Base-by-base conservation (phyloP, 2,329 filamentous ascomycete genomes). In the Colletotrichum tofieldiae region DNA sequence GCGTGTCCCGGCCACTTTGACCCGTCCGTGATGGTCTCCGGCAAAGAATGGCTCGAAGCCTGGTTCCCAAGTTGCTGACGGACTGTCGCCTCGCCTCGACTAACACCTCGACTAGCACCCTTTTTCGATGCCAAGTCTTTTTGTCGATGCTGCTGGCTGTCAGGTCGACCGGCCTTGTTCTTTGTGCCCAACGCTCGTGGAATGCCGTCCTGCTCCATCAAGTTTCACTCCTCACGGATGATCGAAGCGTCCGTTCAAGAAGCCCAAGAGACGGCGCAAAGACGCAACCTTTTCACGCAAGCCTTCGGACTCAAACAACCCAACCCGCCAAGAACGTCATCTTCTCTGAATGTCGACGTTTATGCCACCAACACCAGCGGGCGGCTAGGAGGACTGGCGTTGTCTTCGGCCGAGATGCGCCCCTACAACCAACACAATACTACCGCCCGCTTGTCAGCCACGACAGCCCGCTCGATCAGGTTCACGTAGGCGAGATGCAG, bases 31-130 rank as follows among this genome's bases (percentile, higher is more conserved):
- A 41, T 61, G 43, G 35, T 52, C 29, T 49, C 39, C 16, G 51
- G 63, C 65, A 63, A 68, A 71, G 43, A 58, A 67, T 56, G 68
- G 65, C 65, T 71, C 58, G 54, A 23, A 23, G 51, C 43, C 68
- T 6, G 16, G 14, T 39, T n/a, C n/a, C 45, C 47, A 68, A 37
- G 20, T 65, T 63, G 43, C 51, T 37, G 51, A 58, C 65, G 68
- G 68, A 71, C 58, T 62, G 47, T 45, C 63, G 43, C 68, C 49
- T 67, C 55, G 68, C 64, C 68, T 59, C 41, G 58, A 58, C 68
- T 71, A 71, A 62, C 35, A 56, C 52, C 14, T 32, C 37, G 14
- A 37, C 56, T 68, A 71, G 58, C 58, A 37, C 37, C 29, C 37
- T 45, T 67, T 58, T n/a, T 62, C 56, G 58, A 37, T 56, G 63